phyloP scores from a whole-genome alignment of 1,139 yeast genomes.

The Candida sanyaensis region DNA sequence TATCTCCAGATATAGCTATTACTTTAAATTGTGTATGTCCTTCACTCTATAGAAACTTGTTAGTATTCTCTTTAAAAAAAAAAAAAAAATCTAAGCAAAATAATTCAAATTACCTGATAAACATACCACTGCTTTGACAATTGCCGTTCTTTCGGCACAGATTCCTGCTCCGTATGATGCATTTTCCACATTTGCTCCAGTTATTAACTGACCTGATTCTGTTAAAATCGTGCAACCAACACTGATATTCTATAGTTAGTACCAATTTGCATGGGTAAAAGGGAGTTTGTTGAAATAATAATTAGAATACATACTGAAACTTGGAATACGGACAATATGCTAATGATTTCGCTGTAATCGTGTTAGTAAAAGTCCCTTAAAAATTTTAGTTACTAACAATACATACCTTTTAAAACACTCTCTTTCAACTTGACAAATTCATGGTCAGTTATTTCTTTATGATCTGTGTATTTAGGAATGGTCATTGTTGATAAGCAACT shows the following conservation, averaged over 20 bases:
- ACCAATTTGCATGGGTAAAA: too few species aligned
- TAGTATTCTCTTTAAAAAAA: conserved; percentile 5
- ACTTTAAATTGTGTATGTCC: conserved; percentile 54
- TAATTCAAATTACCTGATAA: background rate
- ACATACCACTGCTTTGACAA: conserved; percentile 61
- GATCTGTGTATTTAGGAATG: conserved; percentile 11
- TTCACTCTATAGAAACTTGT: conserved; percentile 26
- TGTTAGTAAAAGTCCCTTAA: conserved; percentile 5
- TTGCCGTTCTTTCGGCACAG: conserved; percentile 89
- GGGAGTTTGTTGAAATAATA: too few species aligned
- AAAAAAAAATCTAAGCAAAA: background rate
- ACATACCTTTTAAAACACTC: conserved; percentile 33
- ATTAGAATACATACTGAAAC: conserved; percentile 48
- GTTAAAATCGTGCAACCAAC: conserved; percentile 82
- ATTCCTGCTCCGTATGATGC: conserved; percentile 88
- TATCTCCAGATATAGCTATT: conserved; percentile 73
- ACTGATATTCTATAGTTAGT: conserved; percentile 31
- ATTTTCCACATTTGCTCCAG: conserved; percentile 91
- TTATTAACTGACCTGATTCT: conserved; percentile 45
- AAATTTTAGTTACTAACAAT: too few species aligned
- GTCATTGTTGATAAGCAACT: conserved; percentile 8
- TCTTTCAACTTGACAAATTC: conserved; percentile 28
- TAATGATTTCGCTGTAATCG: conserved; percentile 41
- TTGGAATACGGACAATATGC: conserved; percentile 85
- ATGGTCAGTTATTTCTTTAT: conserved; percentile 18